Base-by-base conservation (phyloP, 331 rosid genomes). In the Prunus yedoensis region DNA sequence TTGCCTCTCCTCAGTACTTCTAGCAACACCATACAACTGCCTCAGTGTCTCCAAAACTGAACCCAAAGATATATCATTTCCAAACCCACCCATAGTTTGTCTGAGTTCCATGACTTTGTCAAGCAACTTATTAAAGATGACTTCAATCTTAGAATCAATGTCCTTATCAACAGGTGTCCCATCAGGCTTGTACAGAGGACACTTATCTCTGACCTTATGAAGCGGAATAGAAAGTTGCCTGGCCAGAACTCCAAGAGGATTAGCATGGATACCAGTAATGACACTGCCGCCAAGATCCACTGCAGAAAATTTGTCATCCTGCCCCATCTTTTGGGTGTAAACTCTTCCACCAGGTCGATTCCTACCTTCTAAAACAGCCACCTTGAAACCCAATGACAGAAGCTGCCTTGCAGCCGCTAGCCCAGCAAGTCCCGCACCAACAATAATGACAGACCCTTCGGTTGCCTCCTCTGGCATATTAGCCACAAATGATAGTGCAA, bases 401-500 rank as follows among this genome's bases (percentile, higher is more conserved):
- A 94, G 96, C 77, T 94, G 99, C 84, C 97, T 88, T 2, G 99
- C 99, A 0, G 99, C 97, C 1, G 99, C 95, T 71, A 94, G 74
- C 10, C 99, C 97, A 25, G 99, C 92, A 65, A 94, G 91, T 35
- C 99, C 99, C 47, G 97, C 97, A 43, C 99, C 99, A 13, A 94
- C 62, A 78, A 94, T 77, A 72, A 94, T 67, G 60, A 89, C 94
- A 75, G 88, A 78, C 69, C 91, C 99, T 80, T 90, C 93, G 35
- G 66, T 78, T 47, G 85, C 66, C 84, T 92, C 97, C 70, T 74
- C 83, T 2, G 91, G 87, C 68, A 89, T 69, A 70, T 79, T 88
- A 62, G 92, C 77, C 46, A 66, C 77, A 81, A 89, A 89, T 0
- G 92, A 82, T 0, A 91, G 97, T 0, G 88, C 83, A 79, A 94